Conservation (phyloP, 306 rosid species). For the Casuarina cunninghamiana region DNA sequence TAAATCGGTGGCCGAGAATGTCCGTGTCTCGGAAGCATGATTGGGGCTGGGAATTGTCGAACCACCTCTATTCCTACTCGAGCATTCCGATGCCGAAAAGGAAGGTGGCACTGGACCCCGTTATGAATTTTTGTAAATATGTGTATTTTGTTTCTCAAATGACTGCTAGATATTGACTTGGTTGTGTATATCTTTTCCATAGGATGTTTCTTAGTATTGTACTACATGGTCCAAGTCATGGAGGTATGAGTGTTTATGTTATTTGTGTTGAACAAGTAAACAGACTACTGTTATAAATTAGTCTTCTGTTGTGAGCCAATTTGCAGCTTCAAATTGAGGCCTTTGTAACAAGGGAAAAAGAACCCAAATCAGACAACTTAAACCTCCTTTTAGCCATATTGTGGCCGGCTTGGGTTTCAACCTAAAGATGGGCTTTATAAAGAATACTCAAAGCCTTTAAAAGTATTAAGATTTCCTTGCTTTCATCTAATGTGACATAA, state of each 20-base stretch:
- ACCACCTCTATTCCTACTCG: constrained; percentile 38
- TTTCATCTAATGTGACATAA: no score
- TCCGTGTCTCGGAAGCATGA: constrained; percentile 39
- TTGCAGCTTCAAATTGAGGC: neutral
- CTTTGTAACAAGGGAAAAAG: neutral
- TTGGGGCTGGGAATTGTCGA: constrained; percentile 60
- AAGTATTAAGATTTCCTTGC: no score
- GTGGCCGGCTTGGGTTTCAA: no score
- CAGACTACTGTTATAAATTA: neutral
- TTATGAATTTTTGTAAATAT: neutral
- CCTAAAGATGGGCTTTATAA: no score
- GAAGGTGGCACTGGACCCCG: constrained; percentile 47
- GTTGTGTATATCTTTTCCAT: neutral
- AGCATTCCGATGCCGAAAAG: constrained; percentile 47
- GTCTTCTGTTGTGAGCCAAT: neutral
- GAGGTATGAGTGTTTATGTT: neutral
- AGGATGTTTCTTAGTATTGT: neutral
- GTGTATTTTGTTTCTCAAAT: no score
- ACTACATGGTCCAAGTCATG: neutral
- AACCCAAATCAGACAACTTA: constrained; percentile 18
- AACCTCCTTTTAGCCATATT: constrained; percentile 10
- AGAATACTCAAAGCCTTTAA: no score
- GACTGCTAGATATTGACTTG: constrained; percentile 3
- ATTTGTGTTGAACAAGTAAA: neutral
- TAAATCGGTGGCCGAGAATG: constrained; percentile 52